These are phyloP conservation scores for Trichoderma virens DNA, from an alignment of 495 filamentous ascomycete species.

Conservation along the genomic window DNA sequence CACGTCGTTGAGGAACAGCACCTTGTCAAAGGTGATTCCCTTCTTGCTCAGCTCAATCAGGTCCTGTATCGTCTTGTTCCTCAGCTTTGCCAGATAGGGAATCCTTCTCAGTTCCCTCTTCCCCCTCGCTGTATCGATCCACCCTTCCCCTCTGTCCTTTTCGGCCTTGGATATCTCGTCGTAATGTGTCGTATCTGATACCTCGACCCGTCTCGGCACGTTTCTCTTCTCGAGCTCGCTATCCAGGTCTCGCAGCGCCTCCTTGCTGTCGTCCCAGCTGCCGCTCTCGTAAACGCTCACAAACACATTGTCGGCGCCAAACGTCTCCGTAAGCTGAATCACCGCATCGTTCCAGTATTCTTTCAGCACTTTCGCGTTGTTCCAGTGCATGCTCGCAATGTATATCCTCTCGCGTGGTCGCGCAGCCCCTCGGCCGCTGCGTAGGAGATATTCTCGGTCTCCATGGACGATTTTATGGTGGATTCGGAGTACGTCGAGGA, in stretches of 20 bases:
- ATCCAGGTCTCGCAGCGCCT: slow-evolving; percentile 53
- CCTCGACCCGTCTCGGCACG: slow-evolving; percentile 45
- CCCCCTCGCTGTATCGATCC: slow-evolving; percentile 46
- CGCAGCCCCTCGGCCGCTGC: slow-evolving; percentile 4
- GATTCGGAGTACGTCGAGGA: slow-evolving; percentile 19
- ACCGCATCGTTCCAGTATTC: slow-evolving; percentile 55
- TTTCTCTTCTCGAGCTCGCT: slow-evolving; percentile 41
- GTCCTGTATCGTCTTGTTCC: slow-evolving; percentile 49
- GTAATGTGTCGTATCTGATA: slow-evolving; percentile 47
- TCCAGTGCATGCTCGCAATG: slow-evolving; percentile 64
- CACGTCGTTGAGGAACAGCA: slow-evolving; percentile 71
- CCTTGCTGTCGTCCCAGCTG: slow-evolving; percentile 64
- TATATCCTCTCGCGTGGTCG: slow-evolving; percentile 40
- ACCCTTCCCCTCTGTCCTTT: slow-evolving; percentile 38
- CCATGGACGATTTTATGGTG: slow-evolving; percentile 6
- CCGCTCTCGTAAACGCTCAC: slow-evolving; percentile 65
- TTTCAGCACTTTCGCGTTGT: slow-evolving; percentile 55
- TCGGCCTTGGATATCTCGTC: slow-evolving; percentile 45
- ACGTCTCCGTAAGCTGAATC: slow-evolving; percentile 42
- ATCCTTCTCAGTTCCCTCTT: slow-evolving; percentile 53
- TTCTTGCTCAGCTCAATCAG: slow-evolving; percentile 40
- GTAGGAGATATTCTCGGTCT: background rate
- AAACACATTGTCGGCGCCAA: slow-evolving; percentile 62
- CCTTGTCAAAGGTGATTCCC: slow-evolving; percentile 54
- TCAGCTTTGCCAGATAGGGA: slow-evolving; percentile 56